These are phyloP conservation scores for Penicillium sp. DNA, from an alignment of 2,329 filamentous ascomycete species.

Conservation along the genomic window DNA sequence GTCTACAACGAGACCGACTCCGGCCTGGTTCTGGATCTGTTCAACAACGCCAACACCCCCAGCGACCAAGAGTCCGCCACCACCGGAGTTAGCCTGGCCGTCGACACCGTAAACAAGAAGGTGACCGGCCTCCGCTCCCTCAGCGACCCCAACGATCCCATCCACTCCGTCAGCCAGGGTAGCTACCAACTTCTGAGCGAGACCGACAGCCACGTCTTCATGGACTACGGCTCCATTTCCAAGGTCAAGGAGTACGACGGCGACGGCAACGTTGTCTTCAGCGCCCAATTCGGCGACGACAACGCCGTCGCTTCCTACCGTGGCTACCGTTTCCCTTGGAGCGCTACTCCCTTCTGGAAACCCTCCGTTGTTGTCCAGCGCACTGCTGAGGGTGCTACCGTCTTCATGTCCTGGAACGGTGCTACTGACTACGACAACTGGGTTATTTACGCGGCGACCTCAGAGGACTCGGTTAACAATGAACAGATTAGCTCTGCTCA, in stretches of 20 bases:
- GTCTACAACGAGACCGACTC: slow-evolving; percentile 29
- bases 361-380: slow-evolving; percentile 13
- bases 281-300: slow-evolving; percentile 27
- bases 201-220: slow-evolving; percentile 18
- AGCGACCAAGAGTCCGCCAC: slow-evolving; percentile 11
- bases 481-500: slow-evolving; percentile 19
- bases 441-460: slow-evolving; percentile 29
- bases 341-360: slow-evolving; percentile 17
- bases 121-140: slow-evolving; percentile 12
- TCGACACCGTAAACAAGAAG: slow-evolving; percentile 17
- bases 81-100: slow-evolving; percentile 20
- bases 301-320: slow-evolving; percentile 30
- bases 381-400: slow-evolving; percentile 1
- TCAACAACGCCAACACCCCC: slow-evolving; percentile 26
- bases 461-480: slow-evolving; percentile 14
- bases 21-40: slow-evolving; percentile 26
- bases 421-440: slow-evolving; percentile 33
- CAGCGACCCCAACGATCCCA: slow-evolving; percentile 15
- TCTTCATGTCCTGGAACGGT: slow-evolving; percentile 41
- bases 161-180: slow-evolving; percentile 23
- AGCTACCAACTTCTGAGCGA: slow-evolving; percentile 20
- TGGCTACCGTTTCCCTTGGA: slow-evolving; percentile 20
- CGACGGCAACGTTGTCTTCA: slow-evolving; percentile 26
- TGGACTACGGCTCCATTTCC: slow-evolving; percentile 31
- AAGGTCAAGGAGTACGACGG: slow-evolving; percentile 30